Percentiles rank a stretch among this genome's conserved stretches.
Evolutionary conservation across 2,329 filamentous ascomycete species (phyloP).

Genomic region (Plectosphaerella sp.): DNA sequence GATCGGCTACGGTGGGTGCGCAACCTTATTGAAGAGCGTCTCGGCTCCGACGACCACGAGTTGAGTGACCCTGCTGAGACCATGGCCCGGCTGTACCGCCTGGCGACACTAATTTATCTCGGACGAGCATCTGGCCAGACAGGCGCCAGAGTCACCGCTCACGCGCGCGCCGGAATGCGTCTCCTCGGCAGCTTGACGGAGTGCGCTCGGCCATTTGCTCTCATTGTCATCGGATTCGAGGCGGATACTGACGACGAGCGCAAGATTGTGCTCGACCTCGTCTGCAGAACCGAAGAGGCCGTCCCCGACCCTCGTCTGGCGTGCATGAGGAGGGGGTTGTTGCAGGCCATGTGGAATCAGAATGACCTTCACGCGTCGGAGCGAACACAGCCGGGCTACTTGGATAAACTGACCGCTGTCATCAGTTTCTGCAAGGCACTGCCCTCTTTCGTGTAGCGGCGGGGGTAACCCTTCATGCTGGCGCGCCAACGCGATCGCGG

Average conservation of each 20-base stretch:
- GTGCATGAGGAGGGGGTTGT: constrained; percentile 11
- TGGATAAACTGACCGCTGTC: constrained; percentile 4
- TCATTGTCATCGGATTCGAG: constrained; percentile 18
- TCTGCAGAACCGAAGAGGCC: constrained; percentile 16
- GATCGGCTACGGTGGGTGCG: not conserved
- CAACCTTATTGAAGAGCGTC: not conserved
- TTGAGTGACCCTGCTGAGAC: not conserved
- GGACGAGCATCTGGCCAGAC: constrained; percentile 2
- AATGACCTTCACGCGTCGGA: constrained; percentile 20
- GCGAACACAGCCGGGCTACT: constrained; percentile 7
- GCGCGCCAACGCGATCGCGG: constrained; percentile 6
- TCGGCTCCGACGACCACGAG: not conserved
- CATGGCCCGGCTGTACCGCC: constrained; percentile 1
- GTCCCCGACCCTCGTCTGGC: constrained; percentile 15
- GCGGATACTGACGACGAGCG: constrained; percentile 16
- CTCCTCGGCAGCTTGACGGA: not conserved
- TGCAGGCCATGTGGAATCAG: constrained; percentile 27
- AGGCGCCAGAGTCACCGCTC: not conserved
- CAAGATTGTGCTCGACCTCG: constrained; percentile 14
- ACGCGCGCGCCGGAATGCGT: not conserved
- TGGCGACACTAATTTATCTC: constrained; percentile 6
- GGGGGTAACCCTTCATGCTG: too few species aligned
- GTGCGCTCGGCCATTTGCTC: constrained; percentile 16
- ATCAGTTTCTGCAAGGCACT: too few species aligned
- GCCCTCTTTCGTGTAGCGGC: too few species aligned